phyloP scores from a whole-genome alignment of 345 rosid species.

The Euphorbia pulcherrima region DNA sequence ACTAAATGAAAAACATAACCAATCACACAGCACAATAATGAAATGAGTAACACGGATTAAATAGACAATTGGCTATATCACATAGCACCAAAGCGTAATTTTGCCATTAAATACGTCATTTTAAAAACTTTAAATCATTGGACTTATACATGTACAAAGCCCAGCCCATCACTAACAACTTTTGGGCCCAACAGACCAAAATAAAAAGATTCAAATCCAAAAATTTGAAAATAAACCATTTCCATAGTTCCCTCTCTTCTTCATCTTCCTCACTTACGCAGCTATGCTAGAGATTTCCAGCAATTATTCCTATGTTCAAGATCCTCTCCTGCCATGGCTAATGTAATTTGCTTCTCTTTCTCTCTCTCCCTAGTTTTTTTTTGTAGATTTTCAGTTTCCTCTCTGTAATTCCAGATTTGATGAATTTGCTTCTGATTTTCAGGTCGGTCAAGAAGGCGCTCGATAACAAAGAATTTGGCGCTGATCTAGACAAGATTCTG shows the following conservation, averaged over 20 bases:
- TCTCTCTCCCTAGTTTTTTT: neutral
- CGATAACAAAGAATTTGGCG: conserved; percentile 24
- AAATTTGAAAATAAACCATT: neutral
- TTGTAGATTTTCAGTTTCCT: neutral
- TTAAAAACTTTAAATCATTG: too few relatives aligned
- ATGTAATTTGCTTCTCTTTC: conserved; percentile 18
- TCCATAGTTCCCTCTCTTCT: neutral
- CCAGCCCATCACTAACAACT: too few relatives aligned
- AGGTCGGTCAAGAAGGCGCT: conserved; percentile 53
- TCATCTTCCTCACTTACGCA: neutral
- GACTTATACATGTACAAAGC: too few relatives aligned
- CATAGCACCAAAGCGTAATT: too few relatives aligned
- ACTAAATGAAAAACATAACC: too few relatives aligned
- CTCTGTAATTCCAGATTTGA: neutral
- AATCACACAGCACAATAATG: too few relatives aligned
- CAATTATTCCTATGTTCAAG: conserved; percentile 26
- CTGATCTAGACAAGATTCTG: conserved; percentile 45
- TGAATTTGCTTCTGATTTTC: conserved; percentile 13
- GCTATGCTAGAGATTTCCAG: conserved; percentile 13
- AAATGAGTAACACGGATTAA: too few relatives aligned
- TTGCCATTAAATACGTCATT: too few relatives aligned
- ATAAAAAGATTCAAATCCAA: too few relatives aligned
- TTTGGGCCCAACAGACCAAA: too few relatives aligned
- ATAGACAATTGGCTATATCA: too few relatives aligned
- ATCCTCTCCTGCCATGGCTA: conserved; percentile 65